Evolutionary conservation across 2,329 filamentous ascomycete species (phyloP).

Genomic region (Juglanconis juglandina): DNA sequence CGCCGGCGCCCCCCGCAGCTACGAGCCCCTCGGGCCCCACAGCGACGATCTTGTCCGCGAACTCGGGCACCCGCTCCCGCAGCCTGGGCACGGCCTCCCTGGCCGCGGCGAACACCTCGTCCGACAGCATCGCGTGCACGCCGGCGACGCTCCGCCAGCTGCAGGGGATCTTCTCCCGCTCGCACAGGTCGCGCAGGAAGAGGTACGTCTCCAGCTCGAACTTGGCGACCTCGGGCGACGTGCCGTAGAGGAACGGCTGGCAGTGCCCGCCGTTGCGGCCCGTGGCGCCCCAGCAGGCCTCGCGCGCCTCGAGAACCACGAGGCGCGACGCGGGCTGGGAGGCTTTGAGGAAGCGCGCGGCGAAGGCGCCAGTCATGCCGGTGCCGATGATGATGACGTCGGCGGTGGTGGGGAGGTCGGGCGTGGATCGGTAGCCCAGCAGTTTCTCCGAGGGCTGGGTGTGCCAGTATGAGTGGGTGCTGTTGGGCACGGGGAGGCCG

Average conservation of each 20-base stretch:
- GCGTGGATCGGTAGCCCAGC: constrained; percentile 65
- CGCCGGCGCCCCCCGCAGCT: too few relatives aligned
- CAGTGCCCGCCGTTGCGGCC: constrained; percentile 75
- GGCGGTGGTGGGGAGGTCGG: constrained; percentile 56
- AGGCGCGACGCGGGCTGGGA: constrained; percentile 46
- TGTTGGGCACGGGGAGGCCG: constrained; percentile 57
- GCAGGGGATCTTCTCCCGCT: constrained; percentile 58
- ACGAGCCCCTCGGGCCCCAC: too few relatives aligned
- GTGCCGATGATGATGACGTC: constrained; percentile 72
- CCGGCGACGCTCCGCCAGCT: constrained; percentile 64
- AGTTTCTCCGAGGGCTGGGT: constrained; percentile 62
- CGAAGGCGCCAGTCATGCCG: constrained; percentile 73
- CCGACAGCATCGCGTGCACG: constrained; percentile 61
- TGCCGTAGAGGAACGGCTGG: constrained; percentile 65
- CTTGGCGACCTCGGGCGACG: constrained; percentile 56
- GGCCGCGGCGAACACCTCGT: constrained; percentile 51
- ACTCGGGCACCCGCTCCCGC: constrained; percentile 49
- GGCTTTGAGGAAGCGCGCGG: constrained; percentile 59
- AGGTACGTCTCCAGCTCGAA: constrained; percentile 72
- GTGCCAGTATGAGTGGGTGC: constrained; percentile 72
- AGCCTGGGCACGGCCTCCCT: constrained; percentile 50
- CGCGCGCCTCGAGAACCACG: constrained; percentile 72
- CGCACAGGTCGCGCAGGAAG: constrained; percentile 56
- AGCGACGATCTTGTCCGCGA: too few relatives aligned
- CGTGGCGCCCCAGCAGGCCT: constrained; percentile 80